Percentiles rank a stretch among this genome's conserved stretches.
phyloP scores from a whole-genome alignment of 257 asterid genomes.

The Nicotiana sylvestris region DNA sequence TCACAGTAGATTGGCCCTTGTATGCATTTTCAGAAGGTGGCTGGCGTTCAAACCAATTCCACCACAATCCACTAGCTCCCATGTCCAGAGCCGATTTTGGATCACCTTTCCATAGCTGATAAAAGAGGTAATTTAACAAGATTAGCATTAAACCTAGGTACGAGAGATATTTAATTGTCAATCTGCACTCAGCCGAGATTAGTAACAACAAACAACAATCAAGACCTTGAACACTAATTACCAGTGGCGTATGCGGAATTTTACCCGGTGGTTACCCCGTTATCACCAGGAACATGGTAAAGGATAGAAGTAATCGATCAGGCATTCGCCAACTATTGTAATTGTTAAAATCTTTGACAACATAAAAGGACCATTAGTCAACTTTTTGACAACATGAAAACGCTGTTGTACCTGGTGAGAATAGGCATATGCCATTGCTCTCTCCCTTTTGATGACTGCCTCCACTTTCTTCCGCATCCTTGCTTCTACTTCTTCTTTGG shows the following conservation, averaged over 20 bases:
- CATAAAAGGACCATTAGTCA: too few relatives aligned
- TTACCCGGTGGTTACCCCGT: too few relatives aligned
- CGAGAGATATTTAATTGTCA: background rate
- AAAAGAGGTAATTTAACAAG: background rate
- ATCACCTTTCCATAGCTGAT: constrained; percentile 70
- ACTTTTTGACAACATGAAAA: too few relatives aligned
- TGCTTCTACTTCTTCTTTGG: constrained; percentile 75
- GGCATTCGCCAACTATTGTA: too few relatives aligned
- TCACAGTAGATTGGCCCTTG: constrained; percentile 34
- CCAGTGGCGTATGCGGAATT: background rate
- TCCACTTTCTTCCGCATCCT: constrained; percentile 66
- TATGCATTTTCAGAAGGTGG: constrained; percentile 39
- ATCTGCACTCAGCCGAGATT: background rate
- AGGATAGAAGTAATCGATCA: background rate
- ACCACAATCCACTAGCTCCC: constrained; percentile 78
- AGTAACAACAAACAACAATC: background rate
- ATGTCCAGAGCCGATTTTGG: constrained; percentile 39
- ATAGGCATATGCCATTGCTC: constrained; percentile 93
- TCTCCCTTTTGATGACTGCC: constrained; percentile 85
- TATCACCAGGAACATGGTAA: background rate
- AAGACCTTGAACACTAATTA: background rate
- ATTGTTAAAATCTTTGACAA: too few relatives aligned
- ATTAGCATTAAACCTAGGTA: background rate
- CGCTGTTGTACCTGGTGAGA: constrained; percentile 62
- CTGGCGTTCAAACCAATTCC: constrained; percentile 94